These are phyloP conservation scores for Rhynchosporium graminicola DNA, from an alignment of 2,329 filamentous ascomycete genomes.

Conservation along the genomic window DNA sequence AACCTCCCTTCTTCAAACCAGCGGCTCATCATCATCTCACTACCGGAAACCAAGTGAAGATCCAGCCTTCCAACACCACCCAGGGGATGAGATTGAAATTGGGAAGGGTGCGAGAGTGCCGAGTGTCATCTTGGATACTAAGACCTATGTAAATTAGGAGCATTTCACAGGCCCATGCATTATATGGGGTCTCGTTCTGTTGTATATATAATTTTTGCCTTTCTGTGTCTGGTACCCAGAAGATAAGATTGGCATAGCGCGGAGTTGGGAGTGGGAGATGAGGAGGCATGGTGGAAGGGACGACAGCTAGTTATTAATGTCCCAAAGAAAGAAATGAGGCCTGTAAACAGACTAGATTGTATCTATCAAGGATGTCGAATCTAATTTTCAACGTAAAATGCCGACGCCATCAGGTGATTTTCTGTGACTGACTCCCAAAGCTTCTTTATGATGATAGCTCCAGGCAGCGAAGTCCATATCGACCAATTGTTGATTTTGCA, in stretches of 20 bases:
- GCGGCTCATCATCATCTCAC: constrained; percentile 22
- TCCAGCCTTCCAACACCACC: constrained; percentile 38
- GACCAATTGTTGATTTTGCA: too few species aligned
- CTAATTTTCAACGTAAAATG: constrained; percentile 4
- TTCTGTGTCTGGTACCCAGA: constrained; percentile 33
- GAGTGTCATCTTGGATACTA: constrained; percentile 38
- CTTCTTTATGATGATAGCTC: too few species aligned
- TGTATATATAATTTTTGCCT: constrained; percentile 30
- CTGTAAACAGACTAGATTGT: constrained; percentile 13
- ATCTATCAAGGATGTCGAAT: constrained; percentile 19
- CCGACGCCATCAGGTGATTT: background rate
- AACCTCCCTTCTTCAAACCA: constrained; percentile 24
- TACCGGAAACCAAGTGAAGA: constrained; percentile 37
- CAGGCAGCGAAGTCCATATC: too few species aligned
- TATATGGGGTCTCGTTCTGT: constrained; percentile 18
- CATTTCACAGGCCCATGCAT: constrained; percentile 15
- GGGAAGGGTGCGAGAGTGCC: constrained; percentile 35
- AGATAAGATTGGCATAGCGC: constrained; percentile 28
- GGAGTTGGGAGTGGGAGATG: constrained; percentile 22
- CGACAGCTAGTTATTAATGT: constrained; percentile 22
- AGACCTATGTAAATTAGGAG: constrained; percentile 31
- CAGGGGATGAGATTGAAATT: constrained; percentile 38
- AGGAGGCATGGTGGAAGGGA: constrained; percentile 12
- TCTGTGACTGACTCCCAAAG: too few species aligned
- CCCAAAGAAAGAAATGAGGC: constrained; percentile 9